Evolutionary conservation across 2,329 filamentous ascomycete species (phyloP).

Genomic region (Fonsecaea monophora): DNA sequence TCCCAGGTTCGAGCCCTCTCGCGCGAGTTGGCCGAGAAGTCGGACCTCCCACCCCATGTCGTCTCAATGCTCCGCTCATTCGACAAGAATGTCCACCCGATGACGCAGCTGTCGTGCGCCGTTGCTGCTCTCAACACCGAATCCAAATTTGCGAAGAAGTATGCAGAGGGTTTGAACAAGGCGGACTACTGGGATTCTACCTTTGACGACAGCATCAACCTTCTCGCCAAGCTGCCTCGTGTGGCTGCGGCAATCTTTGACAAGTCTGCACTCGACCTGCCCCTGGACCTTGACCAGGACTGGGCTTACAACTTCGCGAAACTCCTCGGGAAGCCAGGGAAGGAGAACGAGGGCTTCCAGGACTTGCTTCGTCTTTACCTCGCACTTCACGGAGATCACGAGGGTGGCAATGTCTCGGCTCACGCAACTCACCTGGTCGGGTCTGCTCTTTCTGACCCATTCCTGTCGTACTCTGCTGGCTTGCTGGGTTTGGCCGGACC

Average conservation of each 20-base stretch:
- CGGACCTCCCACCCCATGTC: slow-evolving; percentile 80
- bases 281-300: slow-evolving; percentile 81
- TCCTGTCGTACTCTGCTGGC: slow-evolving; percentile 94
- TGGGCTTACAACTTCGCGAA: slow-evolving; percentile 99
- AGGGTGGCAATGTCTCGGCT: slow-evolving; percentile 96
- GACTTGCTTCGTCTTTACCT: slow-evolving; percentile 93
- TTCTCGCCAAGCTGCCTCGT: slow-evolving; percentile 94
- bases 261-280: slow-evolving; percentile 76
- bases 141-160: slow-evolving; percentile 90
- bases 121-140: slow-evolving; percentile 96
- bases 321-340: slow-evolving; percentile 88
- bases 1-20: slow-evolving; percentile 83
- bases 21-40: slow-evolving; percentile 84
- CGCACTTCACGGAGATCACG: slow-evolving; percentile 95
- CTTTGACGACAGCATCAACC: slow-evolving; percentile 91
- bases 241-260: slow-evolving; percentile 98
- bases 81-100: slow-evolving; percentile 89
- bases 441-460: slow-evolving; percentile 90
- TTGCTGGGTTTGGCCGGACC: slow-evolving; percentile 95
- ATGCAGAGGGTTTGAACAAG: slow-evolving; percentile 89
- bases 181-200: slow-evolving; percentile 99
- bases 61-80: slow-evolving; percentile 88
- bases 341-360: slow-evolving; percentile 91
- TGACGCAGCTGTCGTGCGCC: slow-evolving; percentile 96
- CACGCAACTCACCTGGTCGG: slow-evolving; percentile 95